Conservation (phyloP, 1,139 yeast genomes). For the Blastobotrys petasosporus region DNA sequence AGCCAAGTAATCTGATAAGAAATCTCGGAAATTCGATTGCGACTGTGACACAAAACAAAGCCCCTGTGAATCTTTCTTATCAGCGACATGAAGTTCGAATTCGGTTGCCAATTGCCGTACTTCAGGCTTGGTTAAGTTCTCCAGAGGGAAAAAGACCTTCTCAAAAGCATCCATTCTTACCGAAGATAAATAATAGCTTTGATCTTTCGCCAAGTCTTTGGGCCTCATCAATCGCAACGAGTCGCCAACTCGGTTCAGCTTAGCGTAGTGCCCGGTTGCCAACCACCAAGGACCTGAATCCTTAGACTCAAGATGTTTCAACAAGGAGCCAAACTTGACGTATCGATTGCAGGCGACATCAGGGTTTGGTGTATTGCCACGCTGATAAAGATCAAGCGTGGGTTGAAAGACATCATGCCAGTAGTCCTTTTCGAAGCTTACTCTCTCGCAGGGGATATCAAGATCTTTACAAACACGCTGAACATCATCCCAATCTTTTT, state of each 20-base stretch:
- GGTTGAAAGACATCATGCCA: constrained; percentile 93
- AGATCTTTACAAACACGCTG: constrained; percentile 54
- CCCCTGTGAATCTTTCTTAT: constrained; percentile 91
- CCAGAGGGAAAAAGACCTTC: constrained; percentile 68
- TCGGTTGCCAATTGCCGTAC: constrained; percentile 59
- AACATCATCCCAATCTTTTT: constrained; percentile 85
- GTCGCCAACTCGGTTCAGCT: constrained; percentile 40
- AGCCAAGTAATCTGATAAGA: constrained; percentile 65
- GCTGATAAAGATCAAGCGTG: constrained; percentile 65
- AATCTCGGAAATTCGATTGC: constrained; percentile 62
- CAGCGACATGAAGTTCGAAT: constrained; percentile 53
- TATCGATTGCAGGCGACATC: constrained; percentile 81
- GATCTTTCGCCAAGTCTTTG: constrained; percentile 64
- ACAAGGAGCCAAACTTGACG: constrained; percentile 79
- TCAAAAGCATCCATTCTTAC: constrained; percentile 45
- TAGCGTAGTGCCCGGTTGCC: constrained; percentile 89
- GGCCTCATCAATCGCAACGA: constrained; percentile 54
- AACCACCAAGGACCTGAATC: constrained; percentile 58
- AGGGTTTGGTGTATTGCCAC: constrained; percentile 89
- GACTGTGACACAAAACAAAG: constrained; percentile 81
- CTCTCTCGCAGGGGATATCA: constrained; percentile 63
- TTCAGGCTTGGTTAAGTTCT: constrained; percentile 67
- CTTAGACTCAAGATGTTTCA: constrained; percentile 42
- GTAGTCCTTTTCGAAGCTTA: constrained; percentile 82
- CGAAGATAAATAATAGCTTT: constrained; percentile 80